Percentiles rank a stretch among this genome's conserved stretches.
phyloP scores from a whole-genome alignment of 2,329 filamentous ascomycete genomes.

The Chaetomiaceae sp. region DNA sequence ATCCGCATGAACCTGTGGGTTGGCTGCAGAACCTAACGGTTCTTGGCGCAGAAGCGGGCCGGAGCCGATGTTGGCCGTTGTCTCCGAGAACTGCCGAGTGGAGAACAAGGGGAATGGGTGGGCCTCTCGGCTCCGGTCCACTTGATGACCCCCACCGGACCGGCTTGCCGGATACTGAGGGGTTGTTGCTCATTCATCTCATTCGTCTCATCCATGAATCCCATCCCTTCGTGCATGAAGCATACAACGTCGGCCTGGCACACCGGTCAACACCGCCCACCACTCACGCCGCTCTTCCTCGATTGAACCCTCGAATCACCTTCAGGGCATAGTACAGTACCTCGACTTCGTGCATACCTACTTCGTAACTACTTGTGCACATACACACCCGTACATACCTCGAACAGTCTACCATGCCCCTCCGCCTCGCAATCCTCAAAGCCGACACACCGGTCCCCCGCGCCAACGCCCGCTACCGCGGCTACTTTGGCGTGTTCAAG shows the following conservation, averaged over 20 bases:
- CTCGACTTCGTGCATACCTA: too few relatives aligned
- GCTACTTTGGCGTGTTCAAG: constrained; percentile 69
- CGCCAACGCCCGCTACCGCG: constrained; percentile 59
- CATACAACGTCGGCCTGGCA: background rate
- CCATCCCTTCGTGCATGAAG: background rate
- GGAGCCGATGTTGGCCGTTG: constrained; percentile 3
- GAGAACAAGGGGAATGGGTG: background rate
- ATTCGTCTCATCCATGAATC: background rate
- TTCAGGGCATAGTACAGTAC: too few relatives aligned
- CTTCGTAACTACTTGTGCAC: too few relatives aligned
- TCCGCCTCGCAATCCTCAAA: constrained; percentile 84
- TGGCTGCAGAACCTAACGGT: background rate
- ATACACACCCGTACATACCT: too few relatives aligned
- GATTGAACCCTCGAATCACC: too few relatives aligned
- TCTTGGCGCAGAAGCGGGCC: background rate
- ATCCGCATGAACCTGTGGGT: background rate
- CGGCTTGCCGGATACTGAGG: too few relatives aligned
- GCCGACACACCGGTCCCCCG: constrained; percentile 71
- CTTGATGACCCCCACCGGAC: background rate
- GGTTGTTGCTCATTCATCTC: too few relatives aligned
- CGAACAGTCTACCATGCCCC: constrained; percentile 33
- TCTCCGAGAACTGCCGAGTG: constrained; percentile 2
- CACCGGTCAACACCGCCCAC: constrained; percentile 8
- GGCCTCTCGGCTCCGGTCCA: background rate
- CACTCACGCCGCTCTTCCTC: too few relatives aligned